Percentiles rank a stretch among this genome's conserved stretches.
phyloP scores from a whole-genome alignment of 2,329 filamentous ascomycete genomes.

The Sporothrix sp. region DNA sequence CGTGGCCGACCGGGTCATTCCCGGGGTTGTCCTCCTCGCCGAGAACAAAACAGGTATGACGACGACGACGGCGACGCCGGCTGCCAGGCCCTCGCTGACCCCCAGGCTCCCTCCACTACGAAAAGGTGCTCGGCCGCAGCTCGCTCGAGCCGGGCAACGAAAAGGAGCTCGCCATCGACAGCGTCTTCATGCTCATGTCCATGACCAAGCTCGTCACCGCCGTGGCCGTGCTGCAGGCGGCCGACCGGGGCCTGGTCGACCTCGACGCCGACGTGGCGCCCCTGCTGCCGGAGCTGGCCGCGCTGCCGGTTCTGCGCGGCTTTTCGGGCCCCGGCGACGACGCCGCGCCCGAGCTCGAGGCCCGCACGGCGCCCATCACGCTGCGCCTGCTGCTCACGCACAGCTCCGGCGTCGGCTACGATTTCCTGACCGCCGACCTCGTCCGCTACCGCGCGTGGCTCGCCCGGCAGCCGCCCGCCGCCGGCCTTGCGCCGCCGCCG shows the following conservation, averaged over 20 bases:
- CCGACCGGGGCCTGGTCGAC: slow-evolving; percentile 35
- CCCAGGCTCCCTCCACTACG: slow-evolving; percentile 22
- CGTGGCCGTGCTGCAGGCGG: slow-evolving; percentile 36
- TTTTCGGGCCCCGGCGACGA: slow-evolving; percentile 1
- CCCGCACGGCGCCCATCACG: slow-evolving; percentile 14
- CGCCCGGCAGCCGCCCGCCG: slow-evolving; percentile 1
- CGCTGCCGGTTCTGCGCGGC: slow-evolving; percentile 12
- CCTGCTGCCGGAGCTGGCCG: slow-evolving; percentile 18
- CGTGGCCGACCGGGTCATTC: slow-evolving; percentile 15
- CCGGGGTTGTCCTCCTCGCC: slow-evolving; percentile 19
- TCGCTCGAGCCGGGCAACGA: slow-evolving; percentile 16
- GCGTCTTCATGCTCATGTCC: slow-evolving; percentile 27
- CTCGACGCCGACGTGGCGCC: slow-evolving; percentile 36
- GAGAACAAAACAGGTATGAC: slow-evolving; percentile 13
- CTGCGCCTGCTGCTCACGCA: slow-evolving; percentile 18
- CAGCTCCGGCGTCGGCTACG: slow-evolving; percentile 18
- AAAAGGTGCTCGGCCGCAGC: slow-evolving; percentile 16
- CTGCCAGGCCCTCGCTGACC: no score
- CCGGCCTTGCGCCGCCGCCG: neutral
- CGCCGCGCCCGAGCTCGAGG: slow-evolving; percentile 4
- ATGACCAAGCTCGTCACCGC: slow-evolving; percentile 36
- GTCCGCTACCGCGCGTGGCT: slow-evolving; percentile 6
- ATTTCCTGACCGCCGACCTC: slow-evolving; percentile 12
- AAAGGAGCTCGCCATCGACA: slow-evolving; percentile 19
- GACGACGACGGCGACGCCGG: no score